phyloP scores from a whole-genome alignment of 208 protist species.

The Trypanosoma scelopori region DNA sequence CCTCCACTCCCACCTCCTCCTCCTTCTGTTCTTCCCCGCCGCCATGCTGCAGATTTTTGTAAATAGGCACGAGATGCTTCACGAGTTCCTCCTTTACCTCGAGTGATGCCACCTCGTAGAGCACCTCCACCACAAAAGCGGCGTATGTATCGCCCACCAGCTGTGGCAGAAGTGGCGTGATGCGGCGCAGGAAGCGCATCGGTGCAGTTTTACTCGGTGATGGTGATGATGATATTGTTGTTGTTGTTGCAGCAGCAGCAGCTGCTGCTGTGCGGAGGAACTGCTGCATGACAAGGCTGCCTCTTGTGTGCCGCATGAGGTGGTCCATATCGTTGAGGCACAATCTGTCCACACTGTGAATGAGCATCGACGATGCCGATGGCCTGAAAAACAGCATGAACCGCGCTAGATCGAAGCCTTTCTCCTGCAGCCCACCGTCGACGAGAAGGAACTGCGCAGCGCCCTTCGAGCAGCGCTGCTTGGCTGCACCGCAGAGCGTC shows the following conservation, averaged over 20 bases:
- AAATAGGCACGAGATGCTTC: constrained; percentile 68
- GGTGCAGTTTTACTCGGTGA: constrained; percentile 19
- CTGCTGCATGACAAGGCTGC: constrained; percentile 82
- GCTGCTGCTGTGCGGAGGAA: constrained; percentile 44
- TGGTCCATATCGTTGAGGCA: constrained; percentile 55
- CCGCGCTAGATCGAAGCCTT: constrained; percentile 64
- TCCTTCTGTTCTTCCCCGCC: constrained; percentile 11
- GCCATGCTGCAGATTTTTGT: constrained; percentile 21
- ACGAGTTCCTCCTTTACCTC: constrained; percentile 80
- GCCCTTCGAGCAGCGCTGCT: constrained; percentile 40
- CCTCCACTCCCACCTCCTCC: constrained; percentile 4
- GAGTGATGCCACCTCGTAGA: constrained; percentile 68
- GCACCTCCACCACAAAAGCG: constrained; percentile 69
- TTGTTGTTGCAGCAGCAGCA: constrained; percentile 13
- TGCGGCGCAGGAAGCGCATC: constrained; percentile 58
- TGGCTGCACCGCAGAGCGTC: constrained; percentile 39
- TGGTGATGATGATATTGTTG: constrained; percentile 14
- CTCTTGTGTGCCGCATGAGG: constrained; percentile 44
- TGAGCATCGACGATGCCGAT: constrained; percentile 49
- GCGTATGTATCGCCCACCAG: constrained; percentile 67
- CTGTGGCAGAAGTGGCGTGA: constrained; percentile 40
- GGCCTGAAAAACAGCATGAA: constrained; percentile 74
- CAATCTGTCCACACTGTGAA: constrained; percentile 72
- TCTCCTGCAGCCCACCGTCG: constrained; percentile 48
- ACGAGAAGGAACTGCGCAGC: constrained; percentile 71